Evolutionary conservation across 1,284 basidiomycete genomes (phyloP).

Genomic region (Amylostereum chailletii): DNA sequence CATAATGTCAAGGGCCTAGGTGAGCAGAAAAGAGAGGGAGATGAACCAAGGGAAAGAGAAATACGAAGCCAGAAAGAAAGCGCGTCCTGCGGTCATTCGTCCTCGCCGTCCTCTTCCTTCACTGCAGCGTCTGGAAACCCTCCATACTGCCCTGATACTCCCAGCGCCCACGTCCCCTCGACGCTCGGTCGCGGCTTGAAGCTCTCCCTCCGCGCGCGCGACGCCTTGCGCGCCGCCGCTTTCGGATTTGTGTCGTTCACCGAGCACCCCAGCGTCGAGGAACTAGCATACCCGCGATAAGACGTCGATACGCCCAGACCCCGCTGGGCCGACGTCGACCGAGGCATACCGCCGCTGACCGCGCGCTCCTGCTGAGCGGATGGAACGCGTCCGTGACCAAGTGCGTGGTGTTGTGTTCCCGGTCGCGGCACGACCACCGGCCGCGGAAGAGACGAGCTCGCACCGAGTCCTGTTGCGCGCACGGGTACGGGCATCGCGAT

Average conservation of each 20-base stretch:
- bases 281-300: neutral
- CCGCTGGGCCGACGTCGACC: neutral
- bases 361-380: constrained; percentile 14
- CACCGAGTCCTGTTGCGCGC: constrained; percentile 5
- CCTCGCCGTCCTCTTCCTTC: constrained; percentile 27
- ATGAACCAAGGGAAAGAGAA: too few relatives aligned
- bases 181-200: constrained; percentile 70
- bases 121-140: constrained; percentile 21
- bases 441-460: constrained; percentile 26
- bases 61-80: too few relatives aligned
- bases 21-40: too few relatives aligned
- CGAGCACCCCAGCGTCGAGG: neutral
- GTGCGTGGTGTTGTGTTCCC: constrained; percentile 38
- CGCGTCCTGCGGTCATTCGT: neutral
- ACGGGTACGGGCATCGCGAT: constrained; percentile 19
- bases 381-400: constrained; percentile 38
- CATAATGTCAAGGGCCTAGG: too few relatives aligned
- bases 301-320: neutral
- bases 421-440: constrained; percentile 29
- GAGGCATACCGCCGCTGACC: neutral
- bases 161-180: constrained; percentile 25
- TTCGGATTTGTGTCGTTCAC: constrained; percentile 11
- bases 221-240: constrained; percentile 32
- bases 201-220: constrained; percentile 54
- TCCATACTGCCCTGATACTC: constrained; percentile 17